Evolutionary conservation across 768 basidiomycete species (phyloP), one percentile per base, ranked within the genome.

Genomic region (Pleurotus platypus): DNA sequence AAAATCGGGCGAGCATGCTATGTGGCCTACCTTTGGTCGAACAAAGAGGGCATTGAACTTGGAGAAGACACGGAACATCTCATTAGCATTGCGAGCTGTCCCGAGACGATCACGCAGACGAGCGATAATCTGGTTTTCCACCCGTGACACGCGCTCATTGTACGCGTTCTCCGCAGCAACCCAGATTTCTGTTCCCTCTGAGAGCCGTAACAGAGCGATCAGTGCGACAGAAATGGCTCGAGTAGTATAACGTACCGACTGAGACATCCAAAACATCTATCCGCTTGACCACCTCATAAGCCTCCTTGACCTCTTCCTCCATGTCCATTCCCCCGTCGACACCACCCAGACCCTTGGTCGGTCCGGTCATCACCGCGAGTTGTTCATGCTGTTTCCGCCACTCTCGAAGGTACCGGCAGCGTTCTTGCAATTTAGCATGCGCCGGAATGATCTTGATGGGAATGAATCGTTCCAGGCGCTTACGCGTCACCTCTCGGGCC

Each of bases 51-150:
- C 92, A 68, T 99, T 98, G 78, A 98, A 98, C 72, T 96, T 96
- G 15, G 93, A 95, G 72, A 99, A 98, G 46, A 98, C 96, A 51
- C 96, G 82, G 75, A 99, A 98, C 97, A 98, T 99, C 74, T 98
- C 97, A 69, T 97, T 96, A 13, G 97, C 96, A 69, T 98, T 99
- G 30, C 94, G 78, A 20, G 97, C 97, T 13, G 94, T 96, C 12
- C 94, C 97, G 9, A 98, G 79, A 58, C 92, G 80, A 71, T 98
- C 96, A 22, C 96, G 81, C 47, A 99, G 71, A 35, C 92, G 80
- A 13, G 96, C 90, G 69, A 98, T 98, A 67, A 98, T 98, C 70
- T 98, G 96, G 73, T 98, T 98, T 75, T 99, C 97, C 16, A 99
- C 96, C 11, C 96, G 80, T 2, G 97, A 90, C 22, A 98, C 95